phyloP scores from a whole-genome alignment of 2,329 filamentous ascomycete species.

The Colletotrichum somersetense region DNA sequence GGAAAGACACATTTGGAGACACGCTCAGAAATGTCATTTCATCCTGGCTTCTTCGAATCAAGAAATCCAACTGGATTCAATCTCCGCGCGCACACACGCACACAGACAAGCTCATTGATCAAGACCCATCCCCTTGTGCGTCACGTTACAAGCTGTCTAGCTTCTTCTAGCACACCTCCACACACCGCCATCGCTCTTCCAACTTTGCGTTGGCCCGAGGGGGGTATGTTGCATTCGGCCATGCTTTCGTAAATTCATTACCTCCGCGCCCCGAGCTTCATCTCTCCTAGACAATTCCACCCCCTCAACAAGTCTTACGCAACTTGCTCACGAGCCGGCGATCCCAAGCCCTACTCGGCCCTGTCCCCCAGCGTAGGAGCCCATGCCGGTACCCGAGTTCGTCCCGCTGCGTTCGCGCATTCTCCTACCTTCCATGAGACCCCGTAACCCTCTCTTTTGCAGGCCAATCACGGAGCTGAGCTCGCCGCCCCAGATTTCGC shows the following conservation, averaged over 20 bases:
- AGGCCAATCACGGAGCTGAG: slow-evolving; percentile 92
- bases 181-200: not conserved
- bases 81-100: no score
- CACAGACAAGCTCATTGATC: not conserved
- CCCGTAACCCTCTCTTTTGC: slow-evolving; percentile 91
- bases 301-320: not conserved
- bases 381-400: slow-evolving; percentile 44
- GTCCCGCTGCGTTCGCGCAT: slow-evolving; percentile 79
- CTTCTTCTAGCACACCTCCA: not conserved
- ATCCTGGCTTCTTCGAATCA: not conserved
- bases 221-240: slow-evolving; percentile 28
- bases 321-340: slow-evolving; percentile 56
- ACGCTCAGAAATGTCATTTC: not conserved
- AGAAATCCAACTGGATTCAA: not conserved
- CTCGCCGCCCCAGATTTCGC: slow-evolving; percentile 84
- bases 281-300: not conserved
- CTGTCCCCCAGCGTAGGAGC: slow-evolving; percentile 44
- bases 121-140: not conserved
- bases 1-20: not conserved
- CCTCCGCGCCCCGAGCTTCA: slow-evolving; percentile 16
- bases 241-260: slow-evolving; percentile 41
- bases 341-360: slow-evolving; percentile 66
- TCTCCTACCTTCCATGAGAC: slow-evolving; percentile 92
- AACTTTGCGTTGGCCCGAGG: not conserved
- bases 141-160: not conserved